phyloP scores from a whole-genome alignment of 2,329 filamentous ascomycete species.

The Juglanconis sp. region DNA sequence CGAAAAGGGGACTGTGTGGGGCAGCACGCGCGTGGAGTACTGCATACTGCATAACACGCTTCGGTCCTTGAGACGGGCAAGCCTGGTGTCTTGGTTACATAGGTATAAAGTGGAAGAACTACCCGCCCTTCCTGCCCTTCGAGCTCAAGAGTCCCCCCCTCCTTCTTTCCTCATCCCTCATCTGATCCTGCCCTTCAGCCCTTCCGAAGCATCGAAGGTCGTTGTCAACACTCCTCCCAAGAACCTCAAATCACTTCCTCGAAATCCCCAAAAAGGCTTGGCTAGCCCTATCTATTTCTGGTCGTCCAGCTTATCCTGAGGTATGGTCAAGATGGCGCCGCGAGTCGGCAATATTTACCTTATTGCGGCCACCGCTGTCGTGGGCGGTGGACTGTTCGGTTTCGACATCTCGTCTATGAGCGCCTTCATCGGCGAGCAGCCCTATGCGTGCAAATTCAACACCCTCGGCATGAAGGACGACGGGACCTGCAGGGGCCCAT shows the following conservation, averaged over 20 bases:
- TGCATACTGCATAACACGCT: not conserved
- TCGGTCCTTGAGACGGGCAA: constrained; percentile 1
- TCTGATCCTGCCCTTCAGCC: not conserved
- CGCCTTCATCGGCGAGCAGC: constrained; percentile 39
- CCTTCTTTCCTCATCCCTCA: not conserved
- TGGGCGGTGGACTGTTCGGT: constrained; percentile 26
- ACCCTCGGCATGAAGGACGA: constrained; percentile 33
- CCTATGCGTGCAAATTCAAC: constrained; percentile 43
- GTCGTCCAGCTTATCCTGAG: not conserved
- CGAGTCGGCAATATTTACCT: constrained; percentile 39
- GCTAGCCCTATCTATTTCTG: not conserved
- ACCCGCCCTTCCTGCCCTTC: not conserved
- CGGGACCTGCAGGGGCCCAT: constrained; percentile 48
- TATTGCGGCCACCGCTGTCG: constrained; percentile 41
- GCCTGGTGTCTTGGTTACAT: not conserved
- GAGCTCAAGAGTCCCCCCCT: not conserved
- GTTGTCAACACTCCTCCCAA: not conserved
- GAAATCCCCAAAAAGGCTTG: not conserved
- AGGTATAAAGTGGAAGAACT: constrained; percentile 11
- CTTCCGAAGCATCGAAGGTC: not conserved
- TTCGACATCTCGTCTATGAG: constrained; percentile 37
- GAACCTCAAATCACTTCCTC: not conserved
- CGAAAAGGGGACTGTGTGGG: constrained; percentile 6
- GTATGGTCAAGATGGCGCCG: constrained; percentile 1
- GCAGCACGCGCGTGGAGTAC: not conserved